Evolutionary conservation across 345 rosid genomes (phyloP), one percentile per base, ranked within the genome.

Genomic region (Hibiscus tridactylites): DNA sequence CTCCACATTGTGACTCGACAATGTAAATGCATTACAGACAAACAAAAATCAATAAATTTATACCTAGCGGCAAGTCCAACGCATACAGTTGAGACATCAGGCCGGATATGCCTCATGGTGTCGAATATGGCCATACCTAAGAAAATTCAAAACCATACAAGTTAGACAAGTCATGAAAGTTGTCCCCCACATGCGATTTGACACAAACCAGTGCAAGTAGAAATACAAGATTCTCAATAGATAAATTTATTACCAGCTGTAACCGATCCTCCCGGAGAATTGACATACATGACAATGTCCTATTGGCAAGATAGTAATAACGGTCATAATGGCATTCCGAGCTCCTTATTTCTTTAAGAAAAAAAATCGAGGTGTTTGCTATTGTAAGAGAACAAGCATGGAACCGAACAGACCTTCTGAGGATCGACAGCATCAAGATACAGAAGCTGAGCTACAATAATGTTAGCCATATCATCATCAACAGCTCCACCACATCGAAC

Each of bases 11-110:
- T 8, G 13, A 35, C 39, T 6, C 35, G 65, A 61, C 21, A 31
- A 61, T 31, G 35, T 16, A 61, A 16, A 1, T 62, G 66, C 46
- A n/a, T 9, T 7, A 33, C 9, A 62, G n/a, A 61, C 46, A 61
- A 61, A 33, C 1, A 35, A 52, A 17, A 1, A 56, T 10, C 3
- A n/a, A 19, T 53, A 5, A 19, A 31, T 59, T 54, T 54, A 63
- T 83, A 94, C 98, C 98, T 94, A 73, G 98, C 97, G 42, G 98
- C 98, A 60, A 94, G 83, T 75, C 98, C 98, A 49, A 94, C 96
- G 76, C 98, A 94, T 13, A 91, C 97, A 59, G 98, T 94, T 74
- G 96, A 90, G 39, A 94, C 96, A 84, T 94, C 88, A 49, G 95
- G 93, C 2, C 98, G 88, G 67, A 94, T 88, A 82, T 94, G 98